These are phyloP conservation scores for Coemansia sp. DNA, from an alignment of 192 early-diverging fungal species.

Conservation along the genomic window DNA sequence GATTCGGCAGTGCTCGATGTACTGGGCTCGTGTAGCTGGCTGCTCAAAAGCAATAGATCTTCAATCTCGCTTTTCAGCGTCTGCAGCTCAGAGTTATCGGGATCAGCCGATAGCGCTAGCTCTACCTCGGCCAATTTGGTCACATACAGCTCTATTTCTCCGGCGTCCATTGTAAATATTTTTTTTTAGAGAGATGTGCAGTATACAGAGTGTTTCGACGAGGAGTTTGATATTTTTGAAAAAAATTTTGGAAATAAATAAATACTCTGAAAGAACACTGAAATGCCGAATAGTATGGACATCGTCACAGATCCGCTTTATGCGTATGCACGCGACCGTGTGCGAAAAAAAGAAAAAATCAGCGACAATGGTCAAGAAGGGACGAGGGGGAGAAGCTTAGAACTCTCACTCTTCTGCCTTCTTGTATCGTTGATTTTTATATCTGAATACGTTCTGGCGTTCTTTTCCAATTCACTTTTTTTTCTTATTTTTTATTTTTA, in stretches of 20 bases:
- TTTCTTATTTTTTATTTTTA: neutral
- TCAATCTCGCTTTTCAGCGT: constrained; percentile 45
- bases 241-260: neutral
- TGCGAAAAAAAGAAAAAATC: neutral
- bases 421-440: neutral
- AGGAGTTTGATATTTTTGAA: neutral
- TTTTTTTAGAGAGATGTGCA: neutral
- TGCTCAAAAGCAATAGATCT: constrained; percentile 32
- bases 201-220: neutral
- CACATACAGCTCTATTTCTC: constrained; percentile 41
- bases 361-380: neutral
- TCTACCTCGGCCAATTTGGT: constrained; percentile 49
- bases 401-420: neutral
- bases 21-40: constrained; percentile 20
- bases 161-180: constrained; percentile 35
- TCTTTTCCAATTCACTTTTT: neutral
- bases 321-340: neutral
- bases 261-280: neutral
- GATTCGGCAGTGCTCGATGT: neutral
- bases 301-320: neutral
- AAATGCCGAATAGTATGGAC: neutral
- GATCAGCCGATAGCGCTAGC: constrained; percentile 48
- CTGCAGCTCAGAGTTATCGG: constrained; percentile 44
- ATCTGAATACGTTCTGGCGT: neutral
- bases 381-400: neutral